Conservation (phyloP, 257 asterid species). For the Apocynum venetum region DNA sequence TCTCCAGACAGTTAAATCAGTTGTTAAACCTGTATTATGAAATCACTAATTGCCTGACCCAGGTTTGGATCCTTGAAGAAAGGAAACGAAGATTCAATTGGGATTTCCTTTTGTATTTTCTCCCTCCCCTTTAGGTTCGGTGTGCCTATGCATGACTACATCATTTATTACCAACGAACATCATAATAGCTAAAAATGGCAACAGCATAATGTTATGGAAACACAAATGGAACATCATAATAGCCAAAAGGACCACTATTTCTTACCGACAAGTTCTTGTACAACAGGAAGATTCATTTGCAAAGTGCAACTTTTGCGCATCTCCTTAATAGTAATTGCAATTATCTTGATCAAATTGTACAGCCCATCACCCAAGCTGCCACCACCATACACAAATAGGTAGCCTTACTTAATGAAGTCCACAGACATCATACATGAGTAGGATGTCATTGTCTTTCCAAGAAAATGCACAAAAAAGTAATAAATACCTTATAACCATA, state of each 20-base stretch:
- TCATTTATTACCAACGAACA: background rate
- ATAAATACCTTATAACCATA: slow-evolving; percentile 76
- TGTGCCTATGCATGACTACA: too few relatives aligned
- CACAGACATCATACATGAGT: background rate
- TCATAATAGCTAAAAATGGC: background rate
- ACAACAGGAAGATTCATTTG: slow-evolving; percentile 49
- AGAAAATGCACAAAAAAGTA: too few relatives aligned
- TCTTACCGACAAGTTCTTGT: slow-evolving; percentile 54
- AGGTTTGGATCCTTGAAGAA: too few relatives aligned
- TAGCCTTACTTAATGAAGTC: background rate
- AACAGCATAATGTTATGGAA: background rate
- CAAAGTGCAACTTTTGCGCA: slow-evolving; percentile 34
- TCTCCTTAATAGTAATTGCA: slow-evolving; percentile 55
- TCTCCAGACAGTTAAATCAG: too few relatives aligned
- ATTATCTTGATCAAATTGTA: slow-evolving; percentile 86
- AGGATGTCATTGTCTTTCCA: background rate
- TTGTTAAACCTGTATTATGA: too few relatives aligned
- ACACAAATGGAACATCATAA: background rate
- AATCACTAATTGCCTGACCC: too few relatives aligned
- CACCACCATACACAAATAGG: background rate
- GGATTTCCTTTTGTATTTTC: too few relatives aligned
- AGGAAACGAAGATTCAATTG: too few relatives aligned
- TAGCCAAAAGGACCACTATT: slow-evolving; percentile 10
- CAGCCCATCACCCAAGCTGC: slow-evolving; percentile 77
- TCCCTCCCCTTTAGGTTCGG: too few relatives aligned